phyloP scores from a whole-genome alignment of 805 yeast species.

The Candida chilensis region DNA sequence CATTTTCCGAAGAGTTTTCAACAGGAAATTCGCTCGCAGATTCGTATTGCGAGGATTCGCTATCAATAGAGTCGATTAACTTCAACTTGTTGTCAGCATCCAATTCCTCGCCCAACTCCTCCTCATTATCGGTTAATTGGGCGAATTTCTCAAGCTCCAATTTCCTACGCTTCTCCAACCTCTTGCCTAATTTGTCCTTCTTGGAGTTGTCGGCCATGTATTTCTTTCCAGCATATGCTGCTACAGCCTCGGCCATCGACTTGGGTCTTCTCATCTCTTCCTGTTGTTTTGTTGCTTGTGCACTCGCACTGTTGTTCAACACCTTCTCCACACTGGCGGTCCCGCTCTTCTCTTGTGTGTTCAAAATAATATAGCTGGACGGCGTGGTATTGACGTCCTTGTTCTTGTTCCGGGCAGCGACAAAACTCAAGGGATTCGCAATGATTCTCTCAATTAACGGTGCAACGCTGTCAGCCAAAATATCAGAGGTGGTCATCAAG shows the following conservation, averaged over 20 bases:
- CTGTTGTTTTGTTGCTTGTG: conserved; percentile 2
- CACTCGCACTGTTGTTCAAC: background rate
- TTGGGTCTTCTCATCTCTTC: conserved; percentile 19
- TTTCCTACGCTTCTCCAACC: conserved; percentile 7
- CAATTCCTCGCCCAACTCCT: no score
- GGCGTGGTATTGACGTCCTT: conserved; percentile 31
- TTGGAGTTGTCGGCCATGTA: conserved; percentile 39
- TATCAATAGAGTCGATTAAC: conserved; percentile 1
- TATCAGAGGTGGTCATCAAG: conserved; percentile 15
- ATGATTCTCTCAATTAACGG: conserved; percentile 59
- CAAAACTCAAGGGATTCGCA: conserved; percentile 54
- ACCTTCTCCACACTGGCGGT: conserved; percentile 4
- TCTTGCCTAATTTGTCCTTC: no score
- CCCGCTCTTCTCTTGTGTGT: conserved; percentile 5
- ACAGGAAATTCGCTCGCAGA: conserved; percentile 21
- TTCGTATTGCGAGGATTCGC: conserved; percentile 11
- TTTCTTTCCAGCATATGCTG: conserved; percentile 46
- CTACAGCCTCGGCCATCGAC: conserved; percentile 52
- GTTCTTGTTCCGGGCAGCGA: conserved; percentile 50
- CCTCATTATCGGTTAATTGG: no score
- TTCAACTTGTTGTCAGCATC: no score
- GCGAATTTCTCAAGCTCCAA: no score
- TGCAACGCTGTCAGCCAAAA: conserved; percentile 20
- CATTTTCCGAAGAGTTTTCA: no score
- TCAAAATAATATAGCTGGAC: conserved; percentile 36